A percentile compares a stretch with the other conserved stretches of the same genome.
These are phyloP conservation scores for Lachancea thermotolerans DNA, from an alignment of 805 yeast genomes.

Conservation along the genomic window DNA sequence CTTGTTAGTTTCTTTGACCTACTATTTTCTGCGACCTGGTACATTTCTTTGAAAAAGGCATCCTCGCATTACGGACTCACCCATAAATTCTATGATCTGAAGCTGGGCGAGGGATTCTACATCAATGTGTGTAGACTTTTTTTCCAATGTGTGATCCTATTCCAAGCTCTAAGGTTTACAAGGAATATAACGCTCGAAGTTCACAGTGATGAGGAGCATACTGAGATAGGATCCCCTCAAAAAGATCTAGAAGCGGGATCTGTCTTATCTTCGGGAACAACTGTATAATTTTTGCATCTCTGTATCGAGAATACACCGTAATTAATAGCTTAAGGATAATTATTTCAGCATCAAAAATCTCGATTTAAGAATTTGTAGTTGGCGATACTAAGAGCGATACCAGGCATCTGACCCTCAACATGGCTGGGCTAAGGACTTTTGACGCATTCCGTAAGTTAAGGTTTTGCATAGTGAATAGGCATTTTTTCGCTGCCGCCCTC, in stretches of 20 bases:
- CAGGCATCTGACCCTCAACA: slow-evolving; percentile 4
- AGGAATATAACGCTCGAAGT: not conserved
- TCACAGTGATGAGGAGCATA: not conserved
- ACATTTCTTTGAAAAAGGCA: not conserved
- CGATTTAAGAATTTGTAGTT: too few relatives aligned
- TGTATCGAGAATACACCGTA: too few relatives aligned
- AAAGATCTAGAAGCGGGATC: slow-evolving; percentile 3
- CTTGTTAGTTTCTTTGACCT: slow-evolving; percentile 2
- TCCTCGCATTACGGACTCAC: slow-evolving; percentile 2
- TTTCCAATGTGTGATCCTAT: slow-evolving; percentile 1
- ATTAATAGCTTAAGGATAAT: too few relatives aligned
- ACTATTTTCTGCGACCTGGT: not conserved
- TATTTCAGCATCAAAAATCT: too few relatives aligned
- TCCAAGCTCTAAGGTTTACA: slow-evolving; percentile 1
- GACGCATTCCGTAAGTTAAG: slow-evolving; percentile 61
- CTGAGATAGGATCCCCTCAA: not conserved
- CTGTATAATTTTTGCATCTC: not conserved
- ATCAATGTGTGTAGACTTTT: not conserved
- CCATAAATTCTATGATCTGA: not conserved
- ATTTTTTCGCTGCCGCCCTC: not conserved
- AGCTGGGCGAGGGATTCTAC: slow-evolving; percentile 3
- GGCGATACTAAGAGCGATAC: not conserved
- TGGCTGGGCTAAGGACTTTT: slow-evolving; percentile 44
- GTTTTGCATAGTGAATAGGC: not conserved
- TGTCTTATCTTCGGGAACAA: slow-evolving; percentile 1